These are phyloP conservation scores for Tulasnella sp. DNA, from an alignment of 768 basidiomycete species.

Conservation along the genomic window DNA sequence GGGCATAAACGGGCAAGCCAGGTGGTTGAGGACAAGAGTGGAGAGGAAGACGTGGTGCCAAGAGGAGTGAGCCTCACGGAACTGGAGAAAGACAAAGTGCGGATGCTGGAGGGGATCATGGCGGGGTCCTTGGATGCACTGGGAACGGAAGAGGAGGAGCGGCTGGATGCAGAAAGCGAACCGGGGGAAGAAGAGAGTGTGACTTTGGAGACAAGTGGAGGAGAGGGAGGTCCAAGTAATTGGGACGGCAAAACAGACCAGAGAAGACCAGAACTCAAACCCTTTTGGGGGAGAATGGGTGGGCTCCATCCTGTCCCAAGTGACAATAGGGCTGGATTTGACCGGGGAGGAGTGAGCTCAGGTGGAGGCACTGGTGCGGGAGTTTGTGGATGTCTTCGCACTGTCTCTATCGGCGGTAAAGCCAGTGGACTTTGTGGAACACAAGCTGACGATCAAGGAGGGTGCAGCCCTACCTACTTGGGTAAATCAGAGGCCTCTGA, in stretches of 20 bases:
- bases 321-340: conserved; percentile 26
- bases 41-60: neutral
- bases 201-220: no score
- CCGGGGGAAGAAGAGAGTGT: no score
- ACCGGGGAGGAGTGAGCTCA: conserved; percentile 17
- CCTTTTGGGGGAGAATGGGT: conserved; percentile 14
- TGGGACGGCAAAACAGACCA: neutral
- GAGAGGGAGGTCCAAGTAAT: neutral
- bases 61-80: neutral
- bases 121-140: neutral
- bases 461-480: conserved; percentile 25
- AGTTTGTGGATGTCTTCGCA: conserved; percentile 33
- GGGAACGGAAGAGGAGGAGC: neutral
- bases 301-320: conserved; percentile 13
- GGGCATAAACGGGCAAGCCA: neutral
- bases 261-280: neutral
- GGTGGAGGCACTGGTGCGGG: conserved; percentile 19
- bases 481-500: conserved; percentile 24
- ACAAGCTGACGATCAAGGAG: conserved; percentile 26
- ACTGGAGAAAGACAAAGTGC: neutral
- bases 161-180: no score
- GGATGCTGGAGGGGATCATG: neutral
- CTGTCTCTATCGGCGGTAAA: conserved; percentile 30
- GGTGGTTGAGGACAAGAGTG: no score
- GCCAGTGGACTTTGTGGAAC: conserved; percentile 24